Conservation (phyloP, 176 grass and related monocot genomes). For the Carex kokanica region DNA sequence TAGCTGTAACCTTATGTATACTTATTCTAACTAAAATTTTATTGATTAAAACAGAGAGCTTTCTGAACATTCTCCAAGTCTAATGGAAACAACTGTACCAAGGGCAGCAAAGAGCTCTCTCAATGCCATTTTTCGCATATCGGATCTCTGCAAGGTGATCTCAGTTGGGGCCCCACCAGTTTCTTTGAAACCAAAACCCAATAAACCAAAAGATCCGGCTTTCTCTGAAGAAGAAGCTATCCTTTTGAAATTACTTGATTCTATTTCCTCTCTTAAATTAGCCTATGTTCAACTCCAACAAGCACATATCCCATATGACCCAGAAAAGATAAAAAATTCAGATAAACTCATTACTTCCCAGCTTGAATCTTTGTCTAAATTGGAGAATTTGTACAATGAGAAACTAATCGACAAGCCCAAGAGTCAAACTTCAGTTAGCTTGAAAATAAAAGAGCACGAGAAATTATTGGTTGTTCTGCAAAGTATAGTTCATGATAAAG, state of each 20-base stretch:
- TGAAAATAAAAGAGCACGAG: constrained; percentile 48
- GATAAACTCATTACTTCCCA: constrained; percentile 44
- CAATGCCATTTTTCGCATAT: constrained; percentile 36
- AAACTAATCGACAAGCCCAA: constrained; percentile 36
- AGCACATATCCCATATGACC: constrained; percentile 53
- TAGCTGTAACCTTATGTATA: too few relatives aligned
- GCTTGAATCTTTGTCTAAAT: constrained; percentile 41
- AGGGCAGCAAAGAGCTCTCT: constrained; percentile 39
- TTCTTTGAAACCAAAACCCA: constrained; percentile 6
- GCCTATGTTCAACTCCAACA: constrained; percentile 67
- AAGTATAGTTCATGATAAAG: constrained; percentile 53
- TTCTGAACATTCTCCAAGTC: constrained; percentile 3
- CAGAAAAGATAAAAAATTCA: constrained; percentile 36
- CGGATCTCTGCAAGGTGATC: constrained; percentile 72
- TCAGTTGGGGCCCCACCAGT: constrained; percentile 40
- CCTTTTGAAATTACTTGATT: constrained; percentile 48
- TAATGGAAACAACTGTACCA: constrained; percentile 50
- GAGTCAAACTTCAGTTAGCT: constrained; percentile 29
- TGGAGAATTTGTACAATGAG: constrained; percentile 54
- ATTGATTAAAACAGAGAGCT: constrained; percentile 25
- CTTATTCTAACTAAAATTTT: not conserved
- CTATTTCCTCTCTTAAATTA: constrained; percentile 54
- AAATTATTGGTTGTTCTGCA: constrained; percentile 49
- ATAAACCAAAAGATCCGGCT: constrained; percentile 37
- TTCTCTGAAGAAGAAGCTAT: constrained; percentile 42